These are phyloP conservation scores for Daldinia eschscholtzii DNA, from an alignment of 2,329 filamentous ascomycete genomes.

Conservation along the genomic window DNA sequence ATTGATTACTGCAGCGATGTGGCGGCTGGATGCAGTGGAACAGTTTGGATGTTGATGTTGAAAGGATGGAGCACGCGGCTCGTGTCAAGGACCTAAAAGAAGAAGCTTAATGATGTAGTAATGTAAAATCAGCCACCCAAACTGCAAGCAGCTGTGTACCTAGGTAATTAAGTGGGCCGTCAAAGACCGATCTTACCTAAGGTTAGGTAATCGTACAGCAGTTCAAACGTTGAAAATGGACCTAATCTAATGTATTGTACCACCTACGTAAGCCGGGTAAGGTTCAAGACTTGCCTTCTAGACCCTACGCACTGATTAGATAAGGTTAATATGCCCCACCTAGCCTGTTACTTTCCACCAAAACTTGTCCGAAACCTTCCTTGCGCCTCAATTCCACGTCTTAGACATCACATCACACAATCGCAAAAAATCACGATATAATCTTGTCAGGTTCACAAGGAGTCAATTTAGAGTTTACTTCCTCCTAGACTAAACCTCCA, in stretches of 20 bases:
- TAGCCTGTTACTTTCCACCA: constrained; percentile 10
- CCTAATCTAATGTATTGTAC: too few species aligned
- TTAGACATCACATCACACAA: constrained; percentile 22
- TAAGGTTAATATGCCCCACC: constrained; percentile 29
- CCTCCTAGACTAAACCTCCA: neutral
- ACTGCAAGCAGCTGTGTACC: constrained; percentile 5
- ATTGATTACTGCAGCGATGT: constrained; percentile 1
- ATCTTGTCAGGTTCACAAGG: constrained; percentile 4
- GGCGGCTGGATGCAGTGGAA: constrained; percentile 19
- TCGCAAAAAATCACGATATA: constrained; percentile 28
- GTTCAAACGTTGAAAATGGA: too few species aligned
- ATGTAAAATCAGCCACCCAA: constrained; percentile 15
- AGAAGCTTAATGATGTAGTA: constrained; percentile 40
- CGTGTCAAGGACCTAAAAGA: constrained; percentile 23
- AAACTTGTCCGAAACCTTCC: constrained; percentile 3
- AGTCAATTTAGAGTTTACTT: constrained; percentile 24
- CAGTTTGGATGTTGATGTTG: constrained; percentile 7
- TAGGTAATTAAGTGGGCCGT: constrained; percentile 1
- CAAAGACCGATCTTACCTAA: neutral
- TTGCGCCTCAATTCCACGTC: constrained; percentile 11
- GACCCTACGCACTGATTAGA: constrained; percentile 28
- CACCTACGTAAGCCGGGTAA: neutral
- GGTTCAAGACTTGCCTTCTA: neutral
- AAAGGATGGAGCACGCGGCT: constrained; percentile 23
- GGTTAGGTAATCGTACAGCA: constrained; percentile 7